A percentile compares a stretch with the other conserved stretches of the same genome.
phyloP scores from a whole-genome alignment of 352 stramenopile genomes.

The Lagenidium sp. region DNA sequence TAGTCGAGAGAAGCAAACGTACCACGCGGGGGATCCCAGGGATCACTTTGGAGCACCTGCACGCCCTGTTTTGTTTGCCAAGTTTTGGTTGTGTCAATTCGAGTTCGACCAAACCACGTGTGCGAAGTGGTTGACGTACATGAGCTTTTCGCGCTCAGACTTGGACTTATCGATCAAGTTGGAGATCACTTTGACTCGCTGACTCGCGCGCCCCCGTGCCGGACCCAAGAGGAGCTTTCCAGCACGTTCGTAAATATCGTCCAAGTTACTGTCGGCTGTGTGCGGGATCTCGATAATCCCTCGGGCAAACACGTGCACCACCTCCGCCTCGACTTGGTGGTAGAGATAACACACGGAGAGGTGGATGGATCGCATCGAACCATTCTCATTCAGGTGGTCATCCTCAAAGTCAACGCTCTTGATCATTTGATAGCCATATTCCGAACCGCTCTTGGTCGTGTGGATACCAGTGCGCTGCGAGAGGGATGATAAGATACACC shows the following conservation, averaged over 20 bases:
- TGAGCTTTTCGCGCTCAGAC: slow-evolving; percentile 30
- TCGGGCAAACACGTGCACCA: slow-evolving; percentile 46
- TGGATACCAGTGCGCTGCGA: slow-evolving; percentile 25
- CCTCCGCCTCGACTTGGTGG: slow-evolving; percentile 23
- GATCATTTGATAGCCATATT: slow-evolving; percentile 50
- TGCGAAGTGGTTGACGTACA: slow-evolving; percentile 18
- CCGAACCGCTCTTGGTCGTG: slow-evolving; percentile 15
- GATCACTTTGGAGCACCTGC: slow-evolving; percentile 45
- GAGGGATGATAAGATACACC: too few relatives aligned
- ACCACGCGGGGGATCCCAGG: slow-evolving; percentile 37
- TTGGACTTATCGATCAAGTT: slow-evolving; percentile 50
- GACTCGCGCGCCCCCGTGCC: slow-evolving; percentile 28
- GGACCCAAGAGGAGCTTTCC: slow-evolving; percentile 29
- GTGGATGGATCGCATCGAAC: slow-evolving; percentile 20
- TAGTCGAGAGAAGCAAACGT: too few relatives aligned
- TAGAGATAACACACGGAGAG: slow-evolving; percentile 64
- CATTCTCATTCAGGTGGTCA: slow-evolving; percentile 1
- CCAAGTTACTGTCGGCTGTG: slow-evolving; percentile 5
- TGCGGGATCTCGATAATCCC: slow-evolving; percentile 44
- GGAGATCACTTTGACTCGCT: slow-evolving; percentile 41
- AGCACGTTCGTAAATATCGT: slow-evolving; percentile 1
- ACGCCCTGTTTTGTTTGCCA: slow-evolving; percentile 18
- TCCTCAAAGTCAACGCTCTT: slow-evolving; percentile 45
- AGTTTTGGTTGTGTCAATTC: too few relatives aligned
- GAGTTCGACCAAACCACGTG: background rate